A percentile compares a stretch with the other conserved stretches of the same genome.
Evolutionary conservation across 371 early-diverging fungal genomes (phyloP).

Genomic region (Batkoa obscura): DNA sequence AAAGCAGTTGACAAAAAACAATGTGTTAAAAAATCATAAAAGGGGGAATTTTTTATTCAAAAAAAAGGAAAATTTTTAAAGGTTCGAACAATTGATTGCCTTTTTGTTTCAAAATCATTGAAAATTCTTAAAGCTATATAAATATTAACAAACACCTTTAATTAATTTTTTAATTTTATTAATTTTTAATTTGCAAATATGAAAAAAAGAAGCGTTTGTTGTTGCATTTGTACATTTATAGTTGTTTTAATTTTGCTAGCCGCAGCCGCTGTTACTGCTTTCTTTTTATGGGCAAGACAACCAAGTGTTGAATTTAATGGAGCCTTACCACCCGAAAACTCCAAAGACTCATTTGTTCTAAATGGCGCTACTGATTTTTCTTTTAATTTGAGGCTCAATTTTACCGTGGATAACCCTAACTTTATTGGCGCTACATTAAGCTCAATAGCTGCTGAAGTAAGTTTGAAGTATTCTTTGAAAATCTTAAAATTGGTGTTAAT

Average conservation of each 20-base stretch:
- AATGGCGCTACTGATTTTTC: neutral
- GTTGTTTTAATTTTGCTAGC: neutral
- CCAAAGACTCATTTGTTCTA: neutral
- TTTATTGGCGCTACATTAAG: constrained; percentile 1
- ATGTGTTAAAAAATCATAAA: too few species aligned
- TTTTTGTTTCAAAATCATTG: too few species aligned
- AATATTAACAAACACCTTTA: too few species aligned
- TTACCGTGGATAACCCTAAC: constrained; percentile 3
- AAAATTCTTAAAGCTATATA: too few species aligned
- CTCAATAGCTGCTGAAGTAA: neutral
- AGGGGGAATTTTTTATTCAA: too few species aligned
- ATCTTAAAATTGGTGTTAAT: neutral
- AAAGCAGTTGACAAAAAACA: too few species aligned
- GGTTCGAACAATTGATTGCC: too few species aligned
- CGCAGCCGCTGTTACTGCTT: neutral
- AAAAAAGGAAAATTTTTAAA: too few species aligned
- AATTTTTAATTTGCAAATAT: too few species aligned
- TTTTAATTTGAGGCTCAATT: constrained; percentile 1
- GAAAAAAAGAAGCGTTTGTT: too few species aligned
- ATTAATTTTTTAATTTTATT: too few species aligned
- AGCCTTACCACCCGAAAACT: constrained; percentile 2
- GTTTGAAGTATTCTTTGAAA: neutral
- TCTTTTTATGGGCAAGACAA: constrained; percentile 1
- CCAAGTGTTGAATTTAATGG: constrained; percentile 1
- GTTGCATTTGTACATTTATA: too few species aligned